Conservation (phyloP, 2,329 filamentous ascomycete genomes). For the Aspergillus hortae region DNA sequence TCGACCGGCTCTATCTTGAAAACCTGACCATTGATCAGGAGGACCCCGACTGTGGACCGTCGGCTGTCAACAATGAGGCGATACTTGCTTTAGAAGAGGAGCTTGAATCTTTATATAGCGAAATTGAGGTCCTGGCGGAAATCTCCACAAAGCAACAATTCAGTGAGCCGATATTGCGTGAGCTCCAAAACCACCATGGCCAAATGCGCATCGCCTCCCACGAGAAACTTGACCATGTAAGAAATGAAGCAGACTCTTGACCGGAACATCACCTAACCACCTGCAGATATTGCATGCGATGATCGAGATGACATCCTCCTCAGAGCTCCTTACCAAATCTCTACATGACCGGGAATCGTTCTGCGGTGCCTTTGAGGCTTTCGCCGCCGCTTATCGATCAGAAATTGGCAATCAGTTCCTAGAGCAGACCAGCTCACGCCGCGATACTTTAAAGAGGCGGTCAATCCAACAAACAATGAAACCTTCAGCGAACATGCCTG, state of each 20-base stretch:
- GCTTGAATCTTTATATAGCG: slow-evolving; percentile 37
- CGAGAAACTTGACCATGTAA: slow-evolving; percentile 33
- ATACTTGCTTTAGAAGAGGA: slow-evolving; percentile 31
- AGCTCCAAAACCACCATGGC: slow-evolving; percentile 30
- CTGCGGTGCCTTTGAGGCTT: slow-evolving; percentile 30
- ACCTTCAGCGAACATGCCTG: slow-evolving; percentile 11
- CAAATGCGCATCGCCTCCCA: slow-evolving; percentile 27
- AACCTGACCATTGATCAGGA: slow-evolving; percentile 12
- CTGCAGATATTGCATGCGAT: slow-evolving; percentile 32
- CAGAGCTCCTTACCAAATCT: slow-evolving; percentile 23
- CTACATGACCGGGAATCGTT: slow-evolving; percentile 33
- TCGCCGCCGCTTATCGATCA: slow-evolving; percentile 28
- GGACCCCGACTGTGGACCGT: background rate
- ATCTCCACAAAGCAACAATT: slow-evolving; percentile 43
- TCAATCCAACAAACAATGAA: slow-evolving; percentile 21
- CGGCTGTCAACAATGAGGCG: slow-evolving; percentile 10
- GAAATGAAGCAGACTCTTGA: slow-evolving; percentile 13
- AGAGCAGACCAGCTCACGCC: slow-evolving; percentile 20
- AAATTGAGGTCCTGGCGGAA: slow-evolving; percentile 39
- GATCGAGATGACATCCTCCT: slow-evolving; percentile 31
- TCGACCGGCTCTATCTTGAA: slow-evolving; percentile 40
- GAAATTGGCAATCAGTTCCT: slow-evolving; percentile 24
- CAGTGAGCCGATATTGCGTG: slow-evolving; percentile 36
- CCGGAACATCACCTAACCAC: background rate
- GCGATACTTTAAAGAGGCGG: slow-evolving; percentile 25